Evolutionary conservation across 805 yeast species (phyloP), one percentile per base, ranked within the genome.

Genomic region (Starmerella floricola): DNA sequence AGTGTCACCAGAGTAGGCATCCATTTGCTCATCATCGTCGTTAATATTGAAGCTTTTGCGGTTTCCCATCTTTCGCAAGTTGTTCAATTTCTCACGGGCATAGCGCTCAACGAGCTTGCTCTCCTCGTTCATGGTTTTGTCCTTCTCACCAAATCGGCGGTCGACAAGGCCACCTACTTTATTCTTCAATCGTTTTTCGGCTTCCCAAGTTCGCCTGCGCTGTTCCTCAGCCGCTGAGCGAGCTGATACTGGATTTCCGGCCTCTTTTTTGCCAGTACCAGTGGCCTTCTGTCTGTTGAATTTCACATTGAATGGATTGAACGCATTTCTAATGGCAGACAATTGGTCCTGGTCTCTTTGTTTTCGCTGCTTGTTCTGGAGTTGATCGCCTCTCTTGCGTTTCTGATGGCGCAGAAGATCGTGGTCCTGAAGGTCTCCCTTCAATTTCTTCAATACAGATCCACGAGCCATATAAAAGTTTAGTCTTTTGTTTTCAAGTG

Each of bases 71-170:
- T 29, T 21, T 5, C 47, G 31, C 30, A 44, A 8, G 10, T 24
- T 31, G 20, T 46, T 46, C 59, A 85, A 93, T 58, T 82, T 72
- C 65, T 88, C 97, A 43, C 79, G 75, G 3, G 95, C 83, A 66
- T 85, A 91, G 65, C 98, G 77, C 57, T 81, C 95, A 63, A 91
- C 72, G 95, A 86, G 86, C 61, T 81, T 84, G 52, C 91, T 95
- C 61, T 91, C 97, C 11, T 77, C 77, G n/a, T 79, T 73, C 67
- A 91, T 56, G 36, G 67, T 61, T 6, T 67, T 60, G 60, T 84
- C 79, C 49, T 73, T 72, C 57, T 91, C 98, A 59, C 98, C 99
- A 61, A 91, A 88, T 63, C 95, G 75, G 51, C 86, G 72, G 66
- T 91, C 98, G 2, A 76, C 60, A 12, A 91, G 56, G 2, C 83